phyloP scores from a whole-genome alignment of 768 basidiomycete genomes.

The Lyophyllum atratum region DNA sequence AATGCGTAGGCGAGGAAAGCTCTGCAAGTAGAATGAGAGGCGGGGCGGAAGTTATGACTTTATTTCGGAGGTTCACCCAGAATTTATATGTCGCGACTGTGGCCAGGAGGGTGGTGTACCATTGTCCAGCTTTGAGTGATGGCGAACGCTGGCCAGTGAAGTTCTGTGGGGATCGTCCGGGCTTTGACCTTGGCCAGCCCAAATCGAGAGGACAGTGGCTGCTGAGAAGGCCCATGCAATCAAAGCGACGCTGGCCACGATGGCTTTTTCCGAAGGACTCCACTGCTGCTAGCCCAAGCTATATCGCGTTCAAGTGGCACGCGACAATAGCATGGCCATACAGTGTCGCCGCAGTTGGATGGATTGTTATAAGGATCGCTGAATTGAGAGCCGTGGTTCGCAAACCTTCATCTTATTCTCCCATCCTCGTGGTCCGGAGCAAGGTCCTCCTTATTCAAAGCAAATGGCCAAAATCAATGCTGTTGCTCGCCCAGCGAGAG shows the following conservation, averaged over 20 bases:
- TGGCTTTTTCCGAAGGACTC: slow-evolving; percentile 1
- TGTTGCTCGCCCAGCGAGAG: not conserved
- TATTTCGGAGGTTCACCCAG: not conserved
- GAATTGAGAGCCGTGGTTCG: not conserved
- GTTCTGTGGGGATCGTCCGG: not conserved
- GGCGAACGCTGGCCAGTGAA: slow-evolving; percentile 6
- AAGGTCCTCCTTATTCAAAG: not conserved
- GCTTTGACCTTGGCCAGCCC: slow-evolving; percentile 4
- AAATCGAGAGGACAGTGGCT: not conserved
- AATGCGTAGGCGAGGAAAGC: slow-evolving; percentile 2
- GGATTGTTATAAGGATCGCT: not conserved
- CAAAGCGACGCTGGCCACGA: not conserved
- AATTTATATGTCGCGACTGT: slow-evolving; percentile 15
- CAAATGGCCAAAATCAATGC: slow-evolving; percentile 3
- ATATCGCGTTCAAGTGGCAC: not conserved
- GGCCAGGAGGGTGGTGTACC: slow-evolving; percentile 7
- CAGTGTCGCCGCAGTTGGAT: slow-evolving; percentile 1
- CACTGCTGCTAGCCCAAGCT: slow-evolving; percentile 7
- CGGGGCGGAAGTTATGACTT: not conserved
- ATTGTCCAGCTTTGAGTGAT: slow-evolving; percentile 12
- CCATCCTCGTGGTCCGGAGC: slow-evolving; percentile 4
- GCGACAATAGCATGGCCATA: slow-evolving; percentile 19
- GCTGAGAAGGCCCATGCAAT: not conserved
- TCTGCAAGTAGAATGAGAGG: not conserved
- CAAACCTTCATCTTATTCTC: slow-evolving; percentile 5